Conservation (phyloP, 257 asterid genomes). For the Solanum clarkiae region DNA sequence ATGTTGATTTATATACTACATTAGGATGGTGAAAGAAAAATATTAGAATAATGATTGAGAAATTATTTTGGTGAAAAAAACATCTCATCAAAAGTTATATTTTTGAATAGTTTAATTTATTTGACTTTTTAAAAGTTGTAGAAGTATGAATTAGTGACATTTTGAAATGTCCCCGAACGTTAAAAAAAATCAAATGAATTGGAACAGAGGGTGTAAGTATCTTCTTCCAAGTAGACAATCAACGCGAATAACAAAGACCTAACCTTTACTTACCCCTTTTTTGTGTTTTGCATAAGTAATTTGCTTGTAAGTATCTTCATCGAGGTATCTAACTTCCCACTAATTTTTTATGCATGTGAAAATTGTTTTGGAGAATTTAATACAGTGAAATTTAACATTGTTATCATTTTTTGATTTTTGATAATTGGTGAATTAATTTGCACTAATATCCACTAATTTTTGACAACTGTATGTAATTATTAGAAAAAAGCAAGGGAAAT, state of each 20-base stretch:
- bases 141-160: neutral
- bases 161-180: neutral
- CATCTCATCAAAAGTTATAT: neutral
- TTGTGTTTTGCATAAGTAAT: neutral
- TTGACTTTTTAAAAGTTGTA: neutral
- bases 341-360: neutral
- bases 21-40: neutral
- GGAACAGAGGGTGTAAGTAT: neutral
- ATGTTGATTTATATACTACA: neutral
- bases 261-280: neutral
- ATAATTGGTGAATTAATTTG: neutral
- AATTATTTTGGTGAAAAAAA: neutral
- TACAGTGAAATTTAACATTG: neutral
- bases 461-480: no score
- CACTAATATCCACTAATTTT: no score
- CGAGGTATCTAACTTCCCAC: neutral
- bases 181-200: neutral
- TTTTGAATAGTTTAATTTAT: neutral
- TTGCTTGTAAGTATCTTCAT: neutral
- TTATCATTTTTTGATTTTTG: no score
- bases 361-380: neutral
- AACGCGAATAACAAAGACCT: neutral
- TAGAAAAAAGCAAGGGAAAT: no score
- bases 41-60: neutral
- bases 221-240: neutral